Base-by-base conservation (phyloP, 495 filamentous ascomycete genomes). In the Xylaria sp. region DNA sequence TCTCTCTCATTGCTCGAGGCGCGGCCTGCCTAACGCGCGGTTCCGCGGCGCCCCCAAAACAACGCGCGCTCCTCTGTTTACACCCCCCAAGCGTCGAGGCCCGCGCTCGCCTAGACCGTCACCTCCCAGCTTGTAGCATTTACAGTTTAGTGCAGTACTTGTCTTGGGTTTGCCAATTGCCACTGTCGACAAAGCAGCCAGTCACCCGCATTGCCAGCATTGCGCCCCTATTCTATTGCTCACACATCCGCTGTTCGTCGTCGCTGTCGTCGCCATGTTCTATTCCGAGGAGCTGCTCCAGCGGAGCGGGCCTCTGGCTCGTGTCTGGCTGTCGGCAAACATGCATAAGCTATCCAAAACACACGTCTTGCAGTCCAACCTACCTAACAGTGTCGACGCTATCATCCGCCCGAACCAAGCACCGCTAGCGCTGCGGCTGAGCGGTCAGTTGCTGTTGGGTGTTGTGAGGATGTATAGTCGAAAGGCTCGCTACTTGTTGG, bases 271-370 rank as follows among this genome's bases (percentile, higher is more conserved):
- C 86, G 83, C 80, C 79, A 99, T 99, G 96, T 99, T 99, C 85
- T 99, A 97, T 83, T 97, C 96, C 29, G 95, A 97, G 85, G 94
- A 94, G 58, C 89, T 99, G 68, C 89, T 99, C 71, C 95, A 94
- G 67, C 96, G 97, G 90, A 97, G 94, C 62, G 96, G 97, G 86
- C 94, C 96, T 75, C 80, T 99, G 87, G 97, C 96, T 79, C 93
- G 95, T 77, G 96, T 97, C 82, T 98, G 96, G 96, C 89, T 98
- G 71, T 97, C 95, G 35, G 93, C 95, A 83, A 98, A 98, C 82
- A 83, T 97, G 74, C 93, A 94, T 87, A 98, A 97, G 81, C 89
- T 99, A 52, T 94, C 94, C 70, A 99, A 98, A 81, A 93, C 91
- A 67, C 93, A 98, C 75, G 94, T 98, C 70, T 79, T 98, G 70